Conservation (phyloP, 202 grass and related monocot species). For the Setaria viridis region DNA sequence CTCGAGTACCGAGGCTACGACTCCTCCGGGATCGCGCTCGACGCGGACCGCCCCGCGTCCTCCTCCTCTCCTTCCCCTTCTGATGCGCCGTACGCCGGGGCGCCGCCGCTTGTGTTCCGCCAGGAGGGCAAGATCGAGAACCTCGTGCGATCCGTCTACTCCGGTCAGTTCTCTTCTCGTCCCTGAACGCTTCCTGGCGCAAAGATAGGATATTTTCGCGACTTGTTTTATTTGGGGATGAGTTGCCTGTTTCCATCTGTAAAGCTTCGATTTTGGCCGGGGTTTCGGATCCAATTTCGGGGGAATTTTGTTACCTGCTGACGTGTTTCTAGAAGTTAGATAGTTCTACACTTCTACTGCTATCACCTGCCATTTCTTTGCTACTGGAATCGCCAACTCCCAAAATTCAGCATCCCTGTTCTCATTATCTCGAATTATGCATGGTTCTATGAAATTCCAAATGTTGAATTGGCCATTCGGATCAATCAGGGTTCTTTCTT, state of each 20-base stretch:
- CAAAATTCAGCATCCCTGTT: constrained; percentile 4
- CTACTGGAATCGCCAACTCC: background rate
- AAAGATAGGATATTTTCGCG: background rate
- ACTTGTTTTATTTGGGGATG: too few species aligned
- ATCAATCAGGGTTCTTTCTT: background rate
- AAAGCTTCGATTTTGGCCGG: constrained; percentile 27
- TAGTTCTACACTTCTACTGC: background rate
- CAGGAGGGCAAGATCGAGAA: constrained; percentile 97
- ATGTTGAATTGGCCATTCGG: background rate
- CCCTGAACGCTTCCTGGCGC: background rate
- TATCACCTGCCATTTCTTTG: background rate
- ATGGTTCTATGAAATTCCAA: too few species aligned
- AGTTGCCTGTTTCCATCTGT: background rate
- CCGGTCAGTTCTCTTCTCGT: constrained; percentile 53
- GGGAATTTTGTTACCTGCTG: background rate
- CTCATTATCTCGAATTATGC: too few species aligned
- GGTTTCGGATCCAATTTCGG: constrained; percentile 5
- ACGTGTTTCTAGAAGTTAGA: background rate
- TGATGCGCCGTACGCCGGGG: constrained; percentile 48
- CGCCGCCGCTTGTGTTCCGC: constrained; percentile 73
- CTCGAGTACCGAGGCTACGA: constrained; percentile 97
- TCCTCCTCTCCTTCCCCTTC: background rate
- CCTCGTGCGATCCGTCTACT: constrained; percentile 87
- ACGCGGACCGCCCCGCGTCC: constrained; percentile 46
- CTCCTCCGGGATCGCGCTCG: constrained; percentile 88